Base-by-base conservation (phyloP, 257 asterid species). In the Penstemon eatonii region DNA sequence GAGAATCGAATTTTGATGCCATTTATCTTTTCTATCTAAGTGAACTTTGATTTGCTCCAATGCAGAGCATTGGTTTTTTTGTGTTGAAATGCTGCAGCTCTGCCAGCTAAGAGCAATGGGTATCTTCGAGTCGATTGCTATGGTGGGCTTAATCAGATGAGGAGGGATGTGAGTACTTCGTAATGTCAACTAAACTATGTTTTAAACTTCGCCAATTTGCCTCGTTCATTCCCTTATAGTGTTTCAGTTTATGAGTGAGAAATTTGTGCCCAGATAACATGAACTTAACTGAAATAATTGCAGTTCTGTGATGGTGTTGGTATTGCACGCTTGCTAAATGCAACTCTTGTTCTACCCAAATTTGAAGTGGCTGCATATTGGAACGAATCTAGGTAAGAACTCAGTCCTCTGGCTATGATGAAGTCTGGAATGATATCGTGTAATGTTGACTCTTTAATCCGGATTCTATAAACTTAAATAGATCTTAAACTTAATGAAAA, bases 141-240 rank as follows among this genome's bases (percentile, higher is more conserved):
- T 73, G 99, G 99, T 72, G 99, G 99, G 63, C 99, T 94, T 79
- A 94, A 94, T 81, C 99, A 94, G 87, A 91, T 94, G 99, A 91
- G 98, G 82, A 86, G 99, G 83, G 99, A 94, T 75, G 99, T 94
- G 69, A 84, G 96, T 85, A 36, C 67, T 76, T 40, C 9, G 33
- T 68, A 60, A 11, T 8, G 11, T 8, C 47, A 60, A 60, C 40
- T 69, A 19, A 44, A 56, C 15, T 56, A 57, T 63, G 68, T 62
- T 60, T 59, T 36, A 18, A 25, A 8, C 12, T 0, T 40, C 6
- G 15, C 47, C 9, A 8, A 4, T 39, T 18, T 10, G 7, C 25
- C 8, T 51, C 10, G 60, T 65, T 45, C 60, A 3, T 58, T 73
- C 12, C 46, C 11, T 57, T 54, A 38, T 60, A 11, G 66, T 42